phyloP scores from a whole-genome alignment of 1,284 basidiomycete genomes.

The Coriolopsis trogii region DNA sequence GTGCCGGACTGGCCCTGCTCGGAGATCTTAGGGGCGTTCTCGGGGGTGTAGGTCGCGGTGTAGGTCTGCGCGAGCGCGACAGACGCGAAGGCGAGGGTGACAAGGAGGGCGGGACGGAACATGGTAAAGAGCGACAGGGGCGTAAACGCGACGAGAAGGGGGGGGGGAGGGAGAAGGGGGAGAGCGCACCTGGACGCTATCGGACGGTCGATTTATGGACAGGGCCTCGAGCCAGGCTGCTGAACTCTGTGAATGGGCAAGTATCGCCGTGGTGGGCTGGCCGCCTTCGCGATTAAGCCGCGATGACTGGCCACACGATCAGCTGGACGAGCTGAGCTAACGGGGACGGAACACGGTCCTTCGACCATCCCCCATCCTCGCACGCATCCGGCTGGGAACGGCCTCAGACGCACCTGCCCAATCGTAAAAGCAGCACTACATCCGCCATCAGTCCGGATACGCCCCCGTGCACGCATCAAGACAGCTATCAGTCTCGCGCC shows the following conservation, averaged over 20 bases:
- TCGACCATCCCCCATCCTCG: not conserved
- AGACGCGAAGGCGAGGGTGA: slow-evolving; percentile 22
- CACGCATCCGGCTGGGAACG: no score
- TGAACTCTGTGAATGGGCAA: slow-evolving; percentile 11
- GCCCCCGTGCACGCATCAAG: not conserved
- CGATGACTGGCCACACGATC: not conserved
- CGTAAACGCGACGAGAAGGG: slow-evolving; percentile 1
- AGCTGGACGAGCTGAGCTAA: slow-evolving; percentile 1
- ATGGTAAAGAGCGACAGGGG: slow-evolving; percentile 18
- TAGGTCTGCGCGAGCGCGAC: slow-evolving; percentile 37
- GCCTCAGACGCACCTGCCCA: not conserved
- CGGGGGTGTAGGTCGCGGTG: slow-evolving; percentile 41
- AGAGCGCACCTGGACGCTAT: not conserved
- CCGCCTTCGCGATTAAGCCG: no score
- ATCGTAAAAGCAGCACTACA: not conserved
- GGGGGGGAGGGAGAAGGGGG: not conserved
- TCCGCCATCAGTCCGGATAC: slow-evolving; percentile 1
- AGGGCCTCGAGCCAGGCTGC: not conserved
- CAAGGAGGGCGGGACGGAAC: slow-evolving; percentile 19
- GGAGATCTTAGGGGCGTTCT: slow-evolving; percentile 50
- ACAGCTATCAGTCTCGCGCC: no score
- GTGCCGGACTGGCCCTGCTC: slow-evolving; percentile 69
- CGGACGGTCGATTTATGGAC: slow-evolving; percentile 3
- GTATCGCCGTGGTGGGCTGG: slow-evolving; percentile 12
- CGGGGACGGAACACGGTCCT: no score